Conservation (phyloP, 345 rosid species). For the Salix viminalis region DNA sequence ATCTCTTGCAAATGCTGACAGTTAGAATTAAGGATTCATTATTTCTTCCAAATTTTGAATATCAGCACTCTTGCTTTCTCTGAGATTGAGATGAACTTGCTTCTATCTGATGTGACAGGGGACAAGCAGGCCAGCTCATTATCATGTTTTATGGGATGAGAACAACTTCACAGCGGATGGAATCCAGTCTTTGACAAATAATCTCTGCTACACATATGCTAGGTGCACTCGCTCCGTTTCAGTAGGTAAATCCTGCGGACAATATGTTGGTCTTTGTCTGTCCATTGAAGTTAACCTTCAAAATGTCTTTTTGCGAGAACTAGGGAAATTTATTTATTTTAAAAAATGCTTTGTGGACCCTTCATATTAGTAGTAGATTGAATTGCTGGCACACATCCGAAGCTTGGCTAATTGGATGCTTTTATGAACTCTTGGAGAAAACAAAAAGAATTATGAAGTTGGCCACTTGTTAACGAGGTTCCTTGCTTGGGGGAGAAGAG, state of each 20-base stretch:
- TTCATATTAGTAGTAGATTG: background rate
- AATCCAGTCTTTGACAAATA: conserved; percentile 91
- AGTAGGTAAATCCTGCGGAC: conserved; percentile 50
- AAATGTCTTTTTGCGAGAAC: background rate
- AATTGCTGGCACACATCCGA: background rate
- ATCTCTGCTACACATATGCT: conserved; percentile 94
- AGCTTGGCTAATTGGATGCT: background rate
- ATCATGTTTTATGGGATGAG: conserved; percentile 99
- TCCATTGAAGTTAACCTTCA: background rate
- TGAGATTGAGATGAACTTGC: background rate
- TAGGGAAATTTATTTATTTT: background rate
- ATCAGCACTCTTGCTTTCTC: background rate
- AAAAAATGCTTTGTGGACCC: background rate
- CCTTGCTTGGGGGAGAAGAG: background rate
- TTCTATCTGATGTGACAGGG: conserved; percentile 48
- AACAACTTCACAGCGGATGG: conserved; percentile 97
- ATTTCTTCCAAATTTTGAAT: background rate
- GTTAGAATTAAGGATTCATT: background rate
- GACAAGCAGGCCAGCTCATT: conserved; percentile 97
- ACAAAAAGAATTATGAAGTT: background rate
- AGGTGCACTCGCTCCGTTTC: conserved; percentile 96
- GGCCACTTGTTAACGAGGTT: background rate
- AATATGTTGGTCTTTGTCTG: background rate
- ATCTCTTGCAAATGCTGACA: background rate
- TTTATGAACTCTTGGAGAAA: background rate